Conservation (phyloP, 495 filamentous ascomycete species). For the Aspergillus cavernicola region DNA sequence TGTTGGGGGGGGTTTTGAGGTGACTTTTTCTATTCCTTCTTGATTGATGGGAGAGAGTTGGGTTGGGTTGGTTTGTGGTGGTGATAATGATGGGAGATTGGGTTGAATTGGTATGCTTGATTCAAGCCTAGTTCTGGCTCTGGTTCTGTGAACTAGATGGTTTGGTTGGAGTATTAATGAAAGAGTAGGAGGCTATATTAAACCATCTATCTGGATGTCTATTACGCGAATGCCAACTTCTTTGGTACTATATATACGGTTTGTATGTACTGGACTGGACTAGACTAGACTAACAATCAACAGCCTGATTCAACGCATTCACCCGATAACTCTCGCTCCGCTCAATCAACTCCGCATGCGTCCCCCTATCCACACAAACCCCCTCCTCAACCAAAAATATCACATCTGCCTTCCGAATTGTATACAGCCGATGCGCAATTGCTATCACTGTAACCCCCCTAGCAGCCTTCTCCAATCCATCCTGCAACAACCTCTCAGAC, state of each 20-base stretch:
- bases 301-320: slow-evolving; percentile 41
- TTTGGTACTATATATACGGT: no score
- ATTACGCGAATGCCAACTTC: no score
- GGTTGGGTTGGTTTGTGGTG: no score
- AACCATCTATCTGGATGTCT: neutral
- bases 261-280: no score
- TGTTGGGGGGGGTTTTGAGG: slow-evolving; percentile 46
- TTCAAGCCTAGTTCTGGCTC: no score
- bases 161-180: neutral
- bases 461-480: slow-evolving; percentile 57
- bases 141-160: neutral
- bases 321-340: slow-evolving; percentile 55
- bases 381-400: slow-evolving; percentile 74
- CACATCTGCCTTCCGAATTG: slow-evolving; percentile 68
- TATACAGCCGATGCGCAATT: slow-evolving; percentile 71
- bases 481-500: slow-evolving; percentile 66
- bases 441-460: slow-evolving; percentile 71
- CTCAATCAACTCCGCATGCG: slow-evolving; percentile 61
- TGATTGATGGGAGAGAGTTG: neutral
- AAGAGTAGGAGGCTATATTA: neutral
- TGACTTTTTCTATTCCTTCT: slow-evolving; percentile 17
- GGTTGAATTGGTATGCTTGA: no score
- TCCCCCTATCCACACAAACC: slow-evolving; percentile 60
- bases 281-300: slow-evolving; percentile 5
- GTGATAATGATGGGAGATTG: no score